A percentile compares a stretch with the other conserved stretches of the same genome.
These are phyloP conservation scores for Suhomyces choctaworum DNA, from an alignment of 1,139 yeast genomes.

Conservation along the genomic window DNA sequence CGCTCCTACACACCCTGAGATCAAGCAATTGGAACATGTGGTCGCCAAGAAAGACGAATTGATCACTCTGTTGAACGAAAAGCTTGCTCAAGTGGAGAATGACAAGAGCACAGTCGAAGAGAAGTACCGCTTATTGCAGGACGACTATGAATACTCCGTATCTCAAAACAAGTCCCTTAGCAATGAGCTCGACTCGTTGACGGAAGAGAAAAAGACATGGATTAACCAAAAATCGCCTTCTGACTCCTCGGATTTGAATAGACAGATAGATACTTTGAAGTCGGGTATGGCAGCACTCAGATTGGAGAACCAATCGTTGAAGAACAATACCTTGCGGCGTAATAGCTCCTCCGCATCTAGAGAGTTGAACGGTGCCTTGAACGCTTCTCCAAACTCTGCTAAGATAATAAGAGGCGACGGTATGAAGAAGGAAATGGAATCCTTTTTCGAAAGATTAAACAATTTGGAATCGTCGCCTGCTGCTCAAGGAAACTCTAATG, in stretches of 20 bases:
- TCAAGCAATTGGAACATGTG: slow-evolving; percentile 23
- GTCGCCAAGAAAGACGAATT: slow-evolving; percentile 42
- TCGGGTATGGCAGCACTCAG: slow-evolving; percentile 38
- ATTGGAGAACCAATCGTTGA: slow-evolving; percentile 43
- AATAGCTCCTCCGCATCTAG: slow-evolving; percentile 3
- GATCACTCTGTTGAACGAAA: slow-evolving; percentile 33
- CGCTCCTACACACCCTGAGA: not conserved
- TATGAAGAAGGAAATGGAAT: slow-evolving; percentile 23
- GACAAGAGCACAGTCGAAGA: slow-evolving; percentile 22
- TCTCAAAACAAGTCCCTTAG: slow-evolving; percentile 26
- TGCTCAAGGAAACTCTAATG: slow-evolving; percentile 11
- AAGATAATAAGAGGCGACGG: slow-evolving; percentile 6
- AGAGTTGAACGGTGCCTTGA: slow-evolving; percentile 9
- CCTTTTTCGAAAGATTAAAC: slow-evolving; percentile 32
- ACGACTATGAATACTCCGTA: slow-evolving; percentile 25
- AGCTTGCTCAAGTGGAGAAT: slow-evolving; percentile 16
- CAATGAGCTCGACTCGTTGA: slow-evolving; percentile 25
- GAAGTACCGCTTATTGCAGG: slow-evolving; percentile 23
- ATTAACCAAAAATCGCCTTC: not conserved
- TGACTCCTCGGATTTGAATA: slow-evolving; percentile 6
- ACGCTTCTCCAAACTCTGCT: slow-evolving; percentile 5
- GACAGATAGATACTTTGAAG: slow-evolving; percentile 22
- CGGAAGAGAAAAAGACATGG: slow-evolving; percentile 17
- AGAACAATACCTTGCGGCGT: slow-evolving; percentile 19
- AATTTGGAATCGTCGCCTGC: slow-evolving; percentile 22